Evolutionary conservation across 2,329 filamentous ascomycete genomes (phyloP), one percentile per base, ranked within the genome.

Genomic region (Hypoxylon sp.): DNA sequence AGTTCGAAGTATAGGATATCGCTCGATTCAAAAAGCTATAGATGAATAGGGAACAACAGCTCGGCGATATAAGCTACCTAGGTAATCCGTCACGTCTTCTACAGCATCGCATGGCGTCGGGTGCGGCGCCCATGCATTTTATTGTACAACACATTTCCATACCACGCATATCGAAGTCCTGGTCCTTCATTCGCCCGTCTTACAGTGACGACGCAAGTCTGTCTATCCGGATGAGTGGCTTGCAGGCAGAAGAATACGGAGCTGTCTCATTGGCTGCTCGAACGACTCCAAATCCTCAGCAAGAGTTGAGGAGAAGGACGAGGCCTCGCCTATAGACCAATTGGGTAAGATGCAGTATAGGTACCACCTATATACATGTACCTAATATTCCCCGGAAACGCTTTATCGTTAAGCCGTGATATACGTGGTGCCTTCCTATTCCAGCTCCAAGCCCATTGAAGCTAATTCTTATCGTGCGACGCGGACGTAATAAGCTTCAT

Each of bases 191-290:
- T 57, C 52, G 51, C 34, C 11, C 19, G 10, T 28, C 19, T 14
- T 34, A 48, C 28, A 9, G 36, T 61, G 57, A 58, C 32, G 36
- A 45, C 19, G 38, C 38, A 50, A 32, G 19, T 41, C 19, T 41
- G 38, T 63, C 65, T 60, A 65, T 63, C 6, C n/a, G 55, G 36
- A 63, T 51, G 63, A 60, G 62, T 60, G 67, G 60, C 61, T 70
- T 68, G 50, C 56, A 79, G 78, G 78, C 77, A 79, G 76, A 76
- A 66, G 70, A 59, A 78, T 79, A 77, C 68, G 9, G 68, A 21
- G 28, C 23, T 38, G 64, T 60, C 14, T 75, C 62, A 77, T 77
- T 79, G 78, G 78, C 53, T 57, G 21, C 51, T 23, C 9, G 6
- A 9, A 41, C 9, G 43, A 4, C 23, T 50, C 50, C 28, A 23